These are phyloP conservation scores for Scheffersomyces segobiensis DNA, from an alignment of 1,139 yeast species.

Conservation along the genomic window DNA sequence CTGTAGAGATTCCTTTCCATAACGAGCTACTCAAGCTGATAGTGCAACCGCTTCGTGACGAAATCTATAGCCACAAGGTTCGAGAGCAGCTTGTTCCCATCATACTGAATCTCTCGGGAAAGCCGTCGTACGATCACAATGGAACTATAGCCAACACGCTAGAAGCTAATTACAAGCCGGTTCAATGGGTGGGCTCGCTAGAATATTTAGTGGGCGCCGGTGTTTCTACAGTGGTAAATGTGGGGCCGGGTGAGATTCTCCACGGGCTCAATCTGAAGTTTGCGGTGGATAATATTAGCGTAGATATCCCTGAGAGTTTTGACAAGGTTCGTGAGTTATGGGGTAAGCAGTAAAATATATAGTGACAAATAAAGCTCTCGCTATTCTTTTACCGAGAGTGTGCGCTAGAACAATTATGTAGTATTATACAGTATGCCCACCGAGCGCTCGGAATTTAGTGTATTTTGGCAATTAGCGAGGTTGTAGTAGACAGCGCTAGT, in stretches of 20 bases:
- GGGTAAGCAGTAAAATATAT: too few relatives aligned
- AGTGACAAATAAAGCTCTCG: too few relatives aligned
- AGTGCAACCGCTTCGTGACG: constrained; percentile 27
- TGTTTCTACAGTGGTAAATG: constrained; percentile 23
- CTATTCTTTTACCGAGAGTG: too few relatives aligned
- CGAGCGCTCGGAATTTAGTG: neutral
- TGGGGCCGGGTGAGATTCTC: constrained; percentile 39
- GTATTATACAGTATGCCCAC: neutral
- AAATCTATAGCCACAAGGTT: constrained; percentile 10
- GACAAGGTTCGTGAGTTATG: neutral
- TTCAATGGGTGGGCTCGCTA: constrained; percentile 42
- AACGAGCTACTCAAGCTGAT: constrained; percentile 39
- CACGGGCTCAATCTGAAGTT: constrained; percentile 9
- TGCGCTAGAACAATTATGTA: neutral
- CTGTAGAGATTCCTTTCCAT: constrained; percentile 60
- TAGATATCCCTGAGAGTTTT: neutral
- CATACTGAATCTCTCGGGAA: constrained; percentile 31
- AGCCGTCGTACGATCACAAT: constrained; percentile 14
- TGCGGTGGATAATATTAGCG: neutral
- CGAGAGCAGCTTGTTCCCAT: constrained; percentile 14
- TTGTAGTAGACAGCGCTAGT: neutral
- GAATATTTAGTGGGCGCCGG: constrained; percentile 17
- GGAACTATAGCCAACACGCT: constrained; percentile 29
- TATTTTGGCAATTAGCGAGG: neutral
- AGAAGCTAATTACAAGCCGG: constrained; percentile 42